Percentiles rank a stretch among this genome's conserved stretches.
Conservation (phyloP, 2,329 filamentous ascomycete genomes). For the Colletotrichum brevisporum region DNA sequence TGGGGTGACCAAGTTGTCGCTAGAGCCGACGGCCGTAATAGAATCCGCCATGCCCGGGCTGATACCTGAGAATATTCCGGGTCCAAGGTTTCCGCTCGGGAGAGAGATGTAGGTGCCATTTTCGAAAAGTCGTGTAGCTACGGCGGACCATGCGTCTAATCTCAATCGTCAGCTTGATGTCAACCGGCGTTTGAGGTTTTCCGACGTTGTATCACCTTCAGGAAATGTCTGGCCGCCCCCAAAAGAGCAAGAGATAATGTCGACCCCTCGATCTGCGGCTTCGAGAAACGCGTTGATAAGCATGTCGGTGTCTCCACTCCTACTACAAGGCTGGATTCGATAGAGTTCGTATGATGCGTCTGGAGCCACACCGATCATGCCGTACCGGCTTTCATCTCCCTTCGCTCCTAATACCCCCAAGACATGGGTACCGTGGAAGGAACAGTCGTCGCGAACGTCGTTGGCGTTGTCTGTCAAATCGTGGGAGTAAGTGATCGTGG, state of each 20-base stretch:
- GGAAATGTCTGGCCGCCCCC: slow-evolving; percentile 1
- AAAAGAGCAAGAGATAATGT: slow-evolving; percentile 23
- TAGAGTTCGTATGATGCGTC: slow-evolving; percentile 45
- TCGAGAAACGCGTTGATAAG: slow-evolving; percentile 27
- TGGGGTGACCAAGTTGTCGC: slow-evolving; percentile 33
- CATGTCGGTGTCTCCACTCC: slow-evolving; percentile 27
- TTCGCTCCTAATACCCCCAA: slow-evolving; percentile 23
- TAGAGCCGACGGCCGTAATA: slow-evolving; percentile 29
- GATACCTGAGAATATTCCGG: slow-evolving; percentile 18
- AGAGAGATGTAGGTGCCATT: slow-evolving; percentile 27
- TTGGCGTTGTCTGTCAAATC: slow-evolving; percentile 27
- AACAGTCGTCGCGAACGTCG: slow-evolving; percentile 23
- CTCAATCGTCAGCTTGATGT: neutral
- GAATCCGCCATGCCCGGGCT: slow-evolving; percentile 22
- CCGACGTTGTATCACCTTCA: slow-evolving; percentile 2
- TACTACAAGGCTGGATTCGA: slow-evolving; percentile 40
- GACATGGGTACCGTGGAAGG: slow-evolving; percentile 24
- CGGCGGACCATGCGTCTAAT: slow-evolving; percentile 17
- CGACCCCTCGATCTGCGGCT: slow-evolving; percentile 19
- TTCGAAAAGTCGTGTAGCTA: slow-evolving; percentile 19
- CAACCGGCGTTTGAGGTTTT: neutral
- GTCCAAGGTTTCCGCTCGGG: slow-evolving; percentile 22
- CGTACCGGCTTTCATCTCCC: slow-evolving; percentile 39
- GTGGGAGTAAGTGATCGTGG: slow-evolving; percentile 4
- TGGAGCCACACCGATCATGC: slow-evolving; percentile 44